Percentiles rank a stretch among this genome's conserved stretches.
Evolutionary conservation across 192 early-diverging fungal species (phyloP).

Genomic region (Umbelopsis sp.): DNA sequence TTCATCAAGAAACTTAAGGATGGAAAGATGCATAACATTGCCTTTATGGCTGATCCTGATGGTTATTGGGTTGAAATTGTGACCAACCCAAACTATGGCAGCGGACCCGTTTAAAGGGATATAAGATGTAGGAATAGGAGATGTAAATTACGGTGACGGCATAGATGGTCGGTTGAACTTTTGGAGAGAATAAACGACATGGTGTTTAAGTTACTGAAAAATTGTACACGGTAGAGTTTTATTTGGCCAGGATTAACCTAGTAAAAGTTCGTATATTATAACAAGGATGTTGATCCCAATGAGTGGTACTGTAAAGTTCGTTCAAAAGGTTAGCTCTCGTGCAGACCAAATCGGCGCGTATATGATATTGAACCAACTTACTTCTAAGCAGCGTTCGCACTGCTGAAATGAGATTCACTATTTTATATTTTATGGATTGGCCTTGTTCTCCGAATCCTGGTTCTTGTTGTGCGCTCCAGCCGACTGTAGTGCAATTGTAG

Average conservation of each 20-base stretch:
- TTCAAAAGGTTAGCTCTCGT: neutral
- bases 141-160: too few species aligned
- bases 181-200: neutral
- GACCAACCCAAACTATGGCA: neutral
- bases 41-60: conserved; percentile 84
- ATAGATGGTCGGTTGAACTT: neutral
- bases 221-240: neutral
- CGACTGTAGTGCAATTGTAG: conserved; percentile 25
- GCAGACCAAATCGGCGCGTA: neutral
- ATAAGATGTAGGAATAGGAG: neutral
- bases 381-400: conserved; percentile 88
- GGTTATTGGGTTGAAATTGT: conserved; percentile 78
- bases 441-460: conserved; percentile 64
- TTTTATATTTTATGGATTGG: conserved; percentile 73
- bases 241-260: conserved; percentile 57
- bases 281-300: conserved; percentile 79
- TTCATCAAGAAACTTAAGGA: conserved; percentile 76
- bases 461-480: conserved; percentile 50
- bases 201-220: neutral
- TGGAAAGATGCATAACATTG: conserved; percentile 82
- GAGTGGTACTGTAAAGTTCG: conserved; percentile 65
- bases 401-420: conserved; percentile 89
- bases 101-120: neutral
- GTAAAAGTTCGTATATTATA: conserved; percentile 79
- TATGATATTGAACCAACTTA: conserved; percentile 38